Conservation (phyloP, 208 protist genomes). For the Leptomonas pyrrhocoris region DNA sequence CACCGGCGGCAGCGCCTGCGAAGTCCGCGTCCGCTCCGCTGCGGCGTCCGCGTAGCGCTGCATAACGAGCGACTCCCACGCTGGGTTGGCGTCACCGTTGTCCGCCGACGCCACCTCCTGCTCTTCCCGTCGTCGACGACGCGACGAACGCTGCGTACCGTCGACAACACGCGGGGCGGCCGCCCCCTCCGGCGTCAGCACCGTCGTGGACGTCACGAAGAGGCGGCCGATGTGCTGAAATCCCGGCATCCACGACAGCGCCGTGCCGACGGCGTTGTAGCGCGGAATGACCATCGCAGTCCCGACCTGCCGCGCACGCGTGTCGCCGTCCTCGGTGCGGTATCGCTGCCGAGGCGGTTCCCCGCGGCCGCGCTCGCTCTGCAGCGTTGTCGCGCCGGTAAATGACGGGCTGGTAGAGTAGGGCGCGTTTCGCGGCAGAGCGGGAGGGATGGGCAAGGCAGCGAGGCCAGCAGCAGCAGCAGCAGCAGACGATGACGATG, state of each 20-base stretch:
- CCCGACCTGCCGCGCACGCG: neutral
- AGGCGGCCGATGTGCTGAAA: slow-evolving; percentile 32
- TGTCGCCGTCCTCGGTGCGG: slow-evolving; percentile 9
- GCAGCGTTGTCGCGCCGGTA: too few relatives aligned
- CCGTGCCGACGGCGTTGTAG: slow-evolving; percentile 35
- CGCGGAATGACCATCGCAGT: slow-evolving; percentile 22
- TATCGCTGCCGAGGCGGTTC: slow-evolving; percentile 19
- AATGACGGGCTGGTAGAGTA: too few relatives aligned
- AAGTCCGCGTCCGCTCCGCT: neutral
- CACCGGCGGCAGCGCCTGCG: neutral
- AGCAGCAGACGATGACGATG: neutral
- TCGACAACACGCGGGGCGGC: neutral
- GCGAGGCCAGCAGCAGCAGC: too few relatives aligned
- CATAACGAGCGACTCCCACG: slow-evolving; percentile 7
- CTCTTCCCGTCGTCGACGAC: slow-evolving; percentile 6
- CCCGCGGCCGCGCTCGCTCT: slow-evolving; percentile 4
- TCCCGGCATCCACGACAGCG: slow-evolving; percentile 45
- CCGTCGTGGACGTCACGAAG: slow-evolving; percentile 23
- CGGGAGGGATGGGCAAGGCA: too few relatives aligned
- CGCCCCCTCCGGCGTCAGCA: slow-evolving; percentile 6
- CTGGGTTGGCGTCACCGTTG: neutral
- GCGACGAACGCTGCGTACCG: neutral
- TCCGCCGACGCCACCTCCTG: too few relatives aligned
- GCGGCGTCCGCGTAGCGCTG: slow-evolving; percentile 1
- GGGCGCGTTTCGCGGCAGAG: too few relatives aligned